A percentile compares a stretch with the other conserved stretches of the same genome.
These are phyloP conservation scores for Gymnopilus junonius DNA, from an alignment of 768 basidiomycete genomes.

Conservation along the genomic window DNA sequence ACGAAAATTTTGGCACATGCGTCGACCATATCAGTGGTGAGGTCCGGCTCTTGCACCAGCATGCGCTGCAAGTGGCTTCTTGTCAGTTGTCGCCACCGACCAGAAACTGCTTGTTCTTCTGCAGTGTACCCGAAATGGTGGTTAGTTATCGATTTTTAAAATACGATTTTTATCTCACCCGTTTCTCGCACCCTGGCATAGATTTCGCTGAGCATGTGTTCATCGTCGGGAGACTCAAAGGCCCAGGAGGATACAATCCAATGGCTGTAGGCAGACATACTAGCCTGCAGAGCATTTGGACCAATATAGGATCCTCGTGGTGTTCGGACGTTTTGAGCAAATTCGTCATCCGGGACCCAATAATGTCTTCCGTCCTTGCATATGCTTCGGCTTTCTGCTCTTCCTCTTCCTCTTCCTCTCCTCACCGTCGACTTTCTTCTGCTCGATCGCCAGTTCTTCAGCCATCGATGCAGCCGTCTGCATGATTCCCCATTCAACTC, in stretches of 20 bases:
- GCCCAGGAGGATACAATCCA: constrained; percentile 58
- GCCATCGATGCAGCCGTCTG: constrained; percentile 56
- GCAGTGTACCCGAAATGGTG: not conserved
- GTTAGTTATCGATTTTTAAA: not conserved
- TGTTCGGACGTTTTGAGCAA: constrained; percentile 42
- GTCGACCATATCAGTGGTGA: constrained; percentile 36
- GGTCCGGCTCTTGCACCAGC: constrained; percentile 39
- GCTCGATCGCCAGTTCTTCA: constrained; percentile 40
- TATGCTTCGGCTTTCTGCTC: constrained; percentile 31
- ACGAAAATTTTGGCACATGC: constrained; percentile 47
- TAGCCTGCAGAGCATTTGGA: constrained; percentile 49
- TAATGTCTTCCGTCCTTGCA: constrained; percentile 32
- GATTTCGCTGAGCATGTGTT: constrained; percentile 47
- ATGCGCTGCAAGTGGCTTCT: constrained; percentile 47
- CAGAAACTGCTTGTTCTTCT: constrained; percentile 58
- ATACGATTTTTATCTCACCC: constrained; percentile 34
- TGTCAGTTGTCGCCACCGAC: constrained; percentile 61
- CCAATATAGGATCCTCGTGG: constrained; percentile 42
- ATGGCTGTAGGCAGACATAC: constrained; percentile 48
- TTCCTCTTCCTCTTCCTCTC: too few relatives aligned
- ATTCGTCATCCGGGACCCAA: constrained; percentile 43
- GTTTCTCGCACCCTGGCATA: constrained; percentile 44
- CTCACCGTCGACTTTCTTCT: constrained; percentile 20
- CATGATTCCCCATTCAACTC: constrained; percentile 54
- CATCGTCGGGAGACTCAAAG: constrained; percentile 52